phyloP scores from a whole-genome alignment of 495 filamentous ascomycete genomes.

The Penicillium robsamsonii region DNA sequence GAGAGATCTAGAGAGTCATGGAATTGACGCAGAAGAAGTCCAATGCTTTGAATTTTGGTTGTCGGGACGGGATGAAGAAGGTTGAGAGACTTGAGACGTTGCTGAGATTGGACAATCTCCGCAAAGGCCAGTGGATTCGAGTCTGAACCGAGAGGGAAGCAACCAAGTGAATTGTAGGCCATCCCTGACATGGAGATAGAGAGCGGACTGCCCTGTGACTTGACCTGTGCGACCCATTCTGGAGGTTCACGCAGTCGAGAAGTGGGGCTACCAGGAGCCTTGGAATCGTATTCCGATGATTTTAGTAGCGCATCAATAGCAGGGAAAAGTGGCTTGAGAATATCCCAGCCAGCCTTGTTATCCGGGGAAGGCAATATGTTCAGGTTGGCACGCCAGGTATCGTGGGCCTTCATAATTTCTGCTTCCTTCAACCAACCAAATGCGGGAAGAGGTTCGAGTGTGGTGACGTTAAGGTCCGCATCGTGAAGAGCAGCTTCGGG shows the following conservation, averaged over 20 bases:
- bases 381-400: conserved; percentile 48
- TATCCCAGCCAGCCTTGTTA: conserved; percentile 27
- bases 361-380: conserved; percentile 24
- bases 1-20: conserved; percentile 24
- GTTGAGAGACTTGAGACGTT: conserved; percentile 43
- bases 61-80: conserved; percentile 47
- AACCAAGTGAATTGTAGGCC: conserved; percentile 50
- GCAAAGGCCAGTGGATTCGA: conserved; percentile 43
- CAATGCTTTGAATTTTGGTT: conserved; percentile 36
- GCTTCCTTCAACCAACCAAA: conserved; percentile 58
- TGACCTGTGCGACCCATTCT: conserved; percentile 40
- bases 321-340: conserved; percentile 31
- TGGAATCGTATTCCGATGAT: conserved; percentile 24
- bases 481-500: conserved; percentile 41
- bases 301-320: conserved; percentile 24
- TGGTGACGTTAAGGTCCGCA: conserved; percentile 34
- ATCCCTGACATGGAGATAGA: conserved; percentile 48
- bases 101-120: conserved; percentile 50
- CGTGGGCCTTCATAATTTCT: conserved; percentile 51
- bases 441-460: conserved; percentile 47
- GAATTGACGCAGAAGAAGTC: conserved; percentile 33
- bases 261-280: conserved; percentile 10
- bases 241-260: conserved; percentile 34
- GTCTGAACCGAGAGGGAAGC: conserved; percentile 56
- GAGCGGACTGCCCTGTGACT: conserved; percentile 44